A percentile compares a stretch with the other conserved stretches of the same genome.
Evolutionary conservation across 148 eudicot species (phyloP).

Genomic region (Heliamphora exappendiculata): DNA sequence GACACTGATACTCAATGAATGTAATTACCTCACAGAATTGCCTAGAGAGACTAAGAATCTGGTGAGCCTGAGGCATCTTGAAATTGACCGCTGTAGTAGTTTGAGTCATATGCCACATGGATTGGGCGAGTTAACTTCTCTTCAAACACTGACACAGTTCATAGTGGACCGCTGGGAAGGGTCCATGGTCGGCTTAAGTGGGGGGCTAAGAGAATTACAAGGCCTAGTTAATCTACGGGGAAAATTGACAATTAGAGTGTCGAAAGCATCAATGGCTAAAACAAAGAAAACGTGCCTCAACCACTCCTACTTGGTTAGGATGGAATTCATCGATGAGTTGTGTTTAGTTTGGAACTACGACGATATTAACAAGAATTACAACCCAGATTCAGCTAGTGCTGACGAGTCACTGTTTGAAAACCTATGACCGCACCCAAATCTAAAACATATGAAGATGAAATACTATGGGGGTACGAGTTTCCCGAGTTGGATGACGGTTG

Average conservation of each 20-base stretch:
- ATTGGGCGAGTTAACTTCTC: background rate
- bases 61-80: slow-evolving; percentile 13
- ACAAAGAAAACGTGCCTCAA: background rate
- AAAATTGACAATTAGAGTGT: background rate
- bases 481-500: slow-evolving; percentile 1
- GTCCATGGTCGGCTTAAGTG: background rate
- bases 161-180: background rate
- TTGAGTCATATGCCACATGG: background rate
- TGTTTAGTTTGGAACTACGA: too few relatives aligned
- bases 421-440: background rate
- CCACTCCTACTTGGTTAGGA: background rate
- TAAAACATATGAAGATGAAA: background rate
- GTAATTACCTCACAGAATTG: background rate
- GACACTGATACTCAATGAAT: background rate
- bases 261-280: too few relatives aligned
- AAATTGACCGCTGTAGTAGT: background rate
- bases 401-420: background rate
- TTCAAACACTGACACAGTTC: background rate
- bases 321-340: too few relatives aligned
- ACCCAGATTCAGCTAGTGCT: background rate
- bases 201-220: background rate
- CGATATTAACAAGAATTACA: too few relatives aligned
- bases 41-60: slow-evolving; percentile 11
- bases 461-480: background rate
- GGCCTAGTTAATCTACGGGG: background rate